These are phyloP conservation scores for Centaurea solstitialis DNA, from an alignment of 129 eudicot genomes.

Conservation along the genomic window DNA sequence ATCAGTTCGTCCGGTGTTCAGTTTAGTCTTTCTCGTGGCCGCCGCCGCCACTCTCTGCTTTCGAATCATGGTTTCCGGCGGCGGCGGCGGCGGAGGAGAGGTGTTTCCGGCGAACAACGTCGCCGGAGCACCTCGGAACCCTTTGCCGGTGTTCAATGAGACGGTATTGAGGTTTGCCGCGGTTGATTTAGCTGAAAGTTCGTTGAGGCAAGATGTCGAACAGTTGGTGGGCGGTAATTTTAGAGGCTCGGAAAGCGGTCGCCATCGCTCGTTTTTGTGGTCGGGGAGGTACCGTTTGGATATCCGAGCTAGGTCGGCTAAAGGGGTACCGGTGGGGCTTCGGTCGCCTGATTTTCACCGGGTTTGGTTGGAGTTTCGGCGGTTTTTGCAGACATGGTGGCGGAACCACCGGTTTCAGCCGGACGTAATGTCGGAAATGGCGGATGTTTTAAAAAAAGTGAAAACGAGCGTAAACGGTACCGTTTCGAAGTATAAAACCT, in stretches of 20 bases:
- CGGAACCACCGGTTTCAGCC: constrained; percentile 49
- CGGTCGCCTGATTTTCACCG: constrained; percentile 74
- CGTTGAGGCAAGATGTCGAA: constrained; percentile 63
- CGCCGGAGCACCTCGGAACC: constrained; percentile 1
- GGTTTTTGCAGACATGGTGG: constrained; percentile 67
- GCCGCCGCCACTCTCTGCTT: constrained; percentile 53
- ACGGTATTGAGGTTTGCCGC: constrained; percentile 65
- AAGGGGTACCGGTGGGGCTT: constrained; percentile 55
- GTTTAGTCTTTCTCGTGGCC: constrained; percentile 42
- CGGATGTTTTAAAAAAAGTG: constrained; percentile 21
- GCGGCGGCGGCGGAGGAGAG: background rate
- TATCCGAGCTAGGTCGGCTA: constrained; percentile 46
- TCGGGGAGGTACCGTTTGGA: constrained; percentile 53
- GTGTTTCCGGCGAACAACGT: background rate
- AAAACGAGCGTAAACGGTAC: constrained; percentile 22
- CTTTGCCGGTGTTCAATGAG: constrained; percentile 49
- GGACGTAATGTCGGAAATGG: constrained; percentile 65
- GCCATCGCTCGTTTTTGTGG: constrained; percentile 61
- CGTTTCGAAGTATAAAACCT: constrained; percentile 42
- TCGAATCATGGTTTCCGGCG: constrained; percentile 43
- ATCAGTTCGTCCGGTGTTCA: constrained; percentile 50
- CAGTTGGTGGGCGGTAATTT: constrained; percentile 68
- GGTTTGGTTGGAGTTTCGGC: constrained; percentile 61
- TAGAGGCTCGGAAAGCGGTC: constrained; percentile 29
- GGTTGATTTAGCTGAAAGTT: constrained; percentile 57